Base-by-base conservation (phyloP, 164 flowering plant genomes). In the Tetracentron sinense region DNA sequence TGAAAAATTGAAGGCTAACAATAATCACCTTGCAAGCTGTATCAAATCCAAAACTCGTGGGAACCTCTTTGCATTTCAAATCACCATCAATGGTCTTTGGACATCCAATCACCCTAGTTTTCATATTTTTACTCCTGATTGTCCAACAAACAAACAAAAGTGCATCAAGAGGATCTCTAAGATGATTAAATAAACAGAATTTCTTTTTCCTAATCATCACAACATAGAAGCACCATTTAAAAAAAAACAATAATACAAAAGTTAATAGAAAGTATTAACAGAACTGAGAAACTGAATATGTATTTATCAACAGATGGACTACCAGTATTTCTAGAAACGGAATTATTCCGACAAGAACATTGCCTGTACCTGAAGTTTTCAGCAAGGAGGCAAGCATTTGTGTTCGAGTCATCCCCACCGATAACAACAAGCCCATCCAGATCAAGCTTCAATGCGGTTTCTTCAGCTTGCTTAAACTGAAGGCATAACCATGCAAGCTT, bases 321-420 rank as follows among this genome's bases (percentile, higher is more conserved):
- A n/a, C n/a, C n/a, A n/a, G n/a, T n/a, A n/a, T n/a, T n/a, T n/a
- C n/a, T n/a, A n/a, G n/a, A n/a, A n/a, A n/a, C n/a, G n/a, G n/a
- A n/a, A n/a, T n/a, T n/a, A n/a, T n/a, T n/a, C n/a, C n/a, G n/a
- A n/a, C n/a, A n/a, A n/a, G n/a, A n/a, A n/a, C n/a, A n/a, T 14
- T 23, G 21, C 42, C 16, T 28, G 20, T 66, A 90, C 97, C 97
- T 85, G 69, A 95, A 95, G 72, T 92, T 79, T 68, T 95, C 97
- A 54, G 97, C 97, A 78, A 95, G 94, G 63, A 92, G 96, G 74
- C 97, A 92, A 35, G 99, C 97, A 85, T 95, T 92, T 31, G 97
- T 92, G 62, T 92, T 95, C 54, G 97, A 93, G 78, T 92, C 99
- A 82, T 95, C 99, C 31, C 99, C 99, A 57, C 99, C 99, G 77